These are phyloP conservation scores for Cladobotryum protrusum DNA, from an alignment of 2,329 filamentous ascomycete genomes.

Conservation along the genomic window DNA sequence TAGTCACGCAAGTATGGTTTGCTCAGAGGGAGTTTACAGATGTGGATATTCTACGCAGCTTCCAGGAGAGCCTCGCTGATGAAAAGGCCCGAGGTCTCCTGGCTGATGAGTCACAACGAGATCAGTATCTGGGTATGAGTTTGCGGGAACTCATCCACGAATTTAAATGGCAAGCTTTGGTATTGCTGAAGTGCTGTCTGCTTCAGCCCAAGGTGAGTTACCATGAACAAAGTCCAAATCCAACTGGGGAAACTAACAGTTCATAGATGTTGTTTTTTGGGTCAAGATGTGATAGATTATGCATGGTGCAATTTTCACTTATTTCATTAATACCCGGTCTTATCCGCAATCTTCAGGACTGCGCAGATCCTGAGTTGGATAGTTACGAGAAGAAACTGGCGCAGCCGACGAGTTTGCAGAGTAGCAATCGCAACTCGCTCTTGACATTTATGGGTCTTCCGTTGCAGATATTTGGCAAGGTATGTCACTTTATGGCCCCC, in stretches of 20 bases:
- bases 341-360: conserved; percentile 86
- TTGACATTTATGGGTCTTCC: conserved; percentile 92
- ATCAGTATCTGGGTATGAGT: conserved; percentile 84
- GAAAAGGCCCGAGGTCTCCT: conserved; percentile 53
- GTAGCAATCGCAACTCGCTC: conserved; percentile 84
- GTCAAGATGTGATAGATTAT: conserved; percentile 88
- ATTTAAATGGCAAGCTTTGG: conserved; percentile 90
- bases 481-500: conserved; percentile 24
- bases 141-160: conserved; percentile 87
- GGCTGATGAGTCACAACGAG: conserved; percentile 64
- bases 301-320: conserved; percentile 97
- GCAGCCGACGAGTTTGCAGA: conserved; percentile 78
- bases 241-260: not conserved
- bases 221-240: not conserved
- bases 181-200: conserved; percentile 87
- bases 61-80: conserved; percentile 79
- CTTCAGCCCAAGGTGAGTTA: conserved; percentile 79
- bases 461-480: conserved; percentile 90
- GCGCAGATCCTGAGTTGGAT: conserved; percentile 88
- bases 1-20: conserved; percentile 95
- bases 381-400: conserved; percentile 68
- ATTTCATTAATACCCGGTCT: conserved; percentile 92
- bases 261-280: conserved; percentile 96
- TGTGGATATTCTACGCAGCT: conserved; percentile 79
- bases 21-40: conserved; percentile 89